These are phyloP conservation scores for Russula griseocarnosa DNA, from an alignment of 768 basidiomycete genomes.

Conservation along the genomic window DNA sequence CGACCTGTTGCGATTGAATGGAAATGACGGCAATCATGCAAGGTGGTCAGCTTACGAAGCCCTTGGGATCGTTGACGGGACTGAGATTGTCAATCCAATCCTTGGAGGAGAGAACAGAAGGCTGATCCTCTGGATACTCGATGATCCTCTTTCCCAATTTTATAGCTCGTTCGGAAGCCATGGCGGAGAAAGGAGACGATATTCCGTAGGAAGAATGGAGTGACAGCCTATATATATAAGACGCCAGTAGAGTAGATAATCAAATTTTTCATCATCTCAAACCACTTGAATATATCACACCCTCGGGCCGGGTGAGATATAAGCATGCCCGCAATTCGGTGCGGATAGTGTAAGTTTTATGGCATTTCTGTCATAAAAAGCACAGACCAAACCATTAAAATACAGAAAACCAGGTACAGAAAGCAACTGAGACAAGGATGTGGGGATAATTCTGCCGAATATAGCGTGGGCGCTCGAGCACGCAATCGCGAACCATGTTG, in stretches of 20 bases:
- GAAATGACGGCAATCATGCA: background rate
- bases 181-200: slow-evolving; percentile 28
- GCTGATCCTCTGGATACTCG: slow-evolving; percentile 54
- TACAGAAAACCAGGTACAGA: background rate
- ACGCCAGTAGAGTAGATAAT: background rate
- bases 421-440: background rate
- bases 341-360: too few species aligned
- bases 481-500: slow-evolving; percentile 26
- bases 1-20: slow-evolving; percentile 40
- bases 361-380: background rate
- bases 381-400: background rate
- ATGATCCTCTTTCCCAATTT: slow-evolving; percentile 54
- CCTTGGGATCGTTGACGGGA: slow-evolving; percentile 45
- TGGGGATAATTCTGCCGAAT: background rate
- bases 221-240: slow-evolving; percentile 3
- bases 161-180: slow-evolving; percentile 41
- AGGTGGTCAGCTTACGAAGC: slow-evolving; percentile 41
- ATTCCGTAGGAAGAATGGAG: background rate
- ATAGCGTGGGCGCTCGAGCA: slow-evolving; percentile 6
- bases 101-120: slow-evolving; percentile 55
- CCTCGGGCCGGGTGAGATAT: background rate
- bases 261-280: background rate
- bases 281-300: too few species aligned
- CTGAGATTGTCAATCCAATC: slow-evolving; percentile 48
- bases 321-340: background rate